A percentile compares a stretch with the other conserved stretches of the same genome.
phyloP scores from a whole-genome alignment of 23 red algal genomes.

The Gracilaria gracilis region DNA sequence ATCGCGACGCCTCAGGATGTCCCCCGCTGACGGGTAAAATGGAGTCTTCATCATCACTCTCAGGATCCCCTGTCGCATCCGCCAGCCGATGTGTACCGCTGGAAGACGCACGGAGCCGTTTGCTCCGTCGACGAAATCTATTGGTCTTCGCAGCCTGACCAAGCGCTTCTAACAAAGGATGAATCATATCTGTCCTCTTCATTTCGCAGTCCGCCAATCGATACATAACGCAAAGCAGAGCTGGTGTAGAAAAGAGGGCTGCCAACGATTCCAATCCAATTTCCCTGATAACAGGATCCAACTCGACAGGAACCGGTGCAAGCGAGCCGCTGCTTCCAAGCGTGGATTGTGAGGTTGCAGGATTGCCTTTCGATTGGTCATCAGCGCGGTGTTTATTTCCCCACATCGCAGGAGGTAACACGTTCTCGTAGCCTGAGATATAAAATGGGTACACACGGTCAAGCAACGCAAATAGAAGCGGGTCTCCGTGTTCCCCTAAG shows the following conservation, averaged over 20 bases:
- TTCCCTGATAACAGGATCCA: conserved; percentile 80
- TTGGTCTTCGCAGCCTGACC: conserved; percentile 45
- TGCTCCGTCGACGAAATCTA: conserved; percentile 52
- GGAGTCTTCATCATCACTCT: conserved; percentile 72
- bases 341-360: not conserved
- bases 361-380: conserved; percentile 25
- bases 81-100: conserved; percentile 46
- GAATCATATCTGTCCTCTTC: conserved; percentile 70
- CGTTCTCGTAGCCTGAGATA: conserved; percentile 65
- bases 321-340: conserved; percentile 1
- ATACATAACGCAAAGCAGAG: conserved; percentile 80
- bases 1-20: conserved; percentile 49
- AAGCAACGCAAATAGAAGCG: conserved; percentile 80
- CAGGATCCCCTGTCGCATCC: conserved; percentile 27
- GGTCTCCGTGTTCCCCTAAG: conserved; percentile 59
- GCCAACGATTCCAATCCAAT: conserved; percentile 79
- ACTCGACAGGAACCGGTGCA: not conserved
- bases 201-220: conserved; percentile 78
- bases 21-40: not conserved
- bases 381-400: not conserved
- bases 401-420: conserved; percentile 27
- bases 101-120: conserved; percentile 62
- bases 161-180: conserved; percentile 76
- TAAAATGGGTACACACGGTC: conserved; percentile 67
- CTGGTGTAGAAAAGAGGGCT: conserved; percentile 60